These are phyloP conservation scores for Phallus indusiatus DNA, from an alignment of 768 basidiomycete genomes.

Conservation along the genomic window DNA sequence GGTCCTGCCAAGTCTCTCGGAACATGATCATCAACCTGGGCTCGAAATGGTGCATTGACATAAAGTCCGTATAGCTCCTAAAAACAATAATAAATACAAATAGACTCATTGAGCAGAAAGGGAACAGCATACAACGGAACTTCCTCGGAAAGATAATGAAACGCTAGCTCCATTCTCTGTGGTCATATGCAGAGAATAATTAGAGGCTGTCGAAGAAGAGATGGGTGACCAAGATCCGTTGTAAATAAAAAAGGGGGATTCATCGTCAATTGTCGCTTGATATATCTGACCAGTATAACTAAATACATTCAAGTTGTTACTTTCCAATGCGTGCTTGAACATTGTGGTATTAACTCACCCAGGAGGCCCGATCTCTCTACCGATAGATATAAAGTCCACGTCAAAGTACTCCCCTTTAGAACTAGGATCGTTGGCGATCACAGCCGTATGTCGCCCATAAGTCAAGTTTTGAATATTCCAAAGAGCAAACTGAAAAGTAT, in stretches of 20 bases:
- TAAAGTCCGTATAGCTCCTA: constrained; percentile 28
- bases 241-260: not conserved
- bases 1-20: constrained; percentile 1
- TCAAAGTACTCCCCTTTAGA: not conserved
- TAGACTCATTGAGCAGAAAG: constrained; percentile 20
- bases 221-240: not conserved
- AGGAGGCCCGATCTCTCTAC: not conserved
- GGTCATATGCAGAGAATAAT: constrained; percentile 6
- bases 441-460: not conserved
- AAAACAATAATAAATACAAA: constrained; percentile 24
- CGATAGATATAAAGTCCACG: constrained; percentile 2
- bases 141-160: constrained; percentile 2
- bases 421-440: not conserved
- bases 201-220: not conserved
- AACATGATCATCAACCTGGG: constrained; percentile 20
- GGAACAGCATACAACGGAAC: constrained; percentile 12
- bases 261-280: not conserved
- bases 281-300: not conserved
- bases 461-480: not conserved
- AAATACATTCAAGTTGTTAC: too few relatives aligned
- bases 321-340: too few relatives aligned
- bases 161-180: not conserved
- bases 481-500: not conserved
- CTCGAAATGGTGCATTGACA: constrained; percentile 22
- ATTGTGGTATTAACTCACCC: constrained; percentile 2